These are phyloP conservation scores for Bonia amplexicaulis DNA, from an alignment of 176 grass and related monocot genomes.

Conservation along the genomic window DNA sequence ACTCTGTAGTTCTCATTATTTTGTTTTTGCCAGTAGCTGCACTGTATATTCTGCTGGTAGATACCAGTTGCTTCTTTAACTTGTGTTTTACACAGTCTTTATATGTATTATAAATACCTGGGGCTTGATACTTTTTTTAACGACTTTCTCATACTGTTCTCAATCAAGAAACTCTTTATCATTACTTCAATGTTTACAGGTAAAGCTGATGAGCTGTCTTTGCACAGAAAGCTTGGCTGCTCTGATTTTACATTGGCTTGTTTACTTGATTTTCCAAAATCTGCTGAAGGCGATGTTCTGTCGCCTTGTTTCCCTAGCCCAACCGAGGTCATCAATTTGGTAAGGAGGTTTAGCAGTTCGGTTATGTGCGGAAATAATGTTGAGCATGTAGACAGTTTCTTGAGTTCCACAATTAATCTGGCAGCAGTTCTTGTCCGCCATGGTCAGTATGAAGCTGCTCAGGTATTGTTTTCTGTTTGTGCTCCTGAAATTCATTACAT, in stretches of 20 bases:
- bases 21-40: background rate
- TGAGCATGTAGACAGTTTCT: slow-evolving; percentile 36
- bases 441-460: slow-evolving; percentile 83
- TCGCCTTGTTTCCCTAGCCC: slow-evolving; percentile 60
- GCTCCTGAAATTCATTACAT: slow-evolving; percentile 10
- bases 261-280: slow-evolving; percentile 82
- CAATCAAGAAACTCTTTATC: background rate
- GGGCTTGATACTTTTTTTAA: background rate
- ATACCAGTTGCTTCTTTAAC: background rate
- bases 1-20: background rate
- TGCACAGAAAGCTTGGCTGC: slow-evolving; percentile 73
- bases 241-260: slow-evolving; percentile 84
- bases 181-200: slow-evolving; percentile 41
- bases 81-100: background rate
- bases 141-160: background rate
- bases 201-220: slow-evolving; percentile 55
- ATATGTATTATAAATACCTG: background rate
- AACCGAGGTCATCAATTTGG: slow-evolving; percentile 40
- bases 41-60: background rate
- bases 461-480: slow-evolving; percentile 47
- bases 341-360: slow-evolving; percentile 65
- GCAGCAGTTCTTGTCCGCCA: slow-evolving; percentile 53
- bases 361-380: slow-evolving; percentile 44
- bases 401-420: slow-evolving; percentile 44
- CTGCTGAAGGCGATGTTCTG: slow-evolving; percentile 33